Conservation (phyloP, 352 stramenopile genomes). For the Pythium dissimile region DNA sequence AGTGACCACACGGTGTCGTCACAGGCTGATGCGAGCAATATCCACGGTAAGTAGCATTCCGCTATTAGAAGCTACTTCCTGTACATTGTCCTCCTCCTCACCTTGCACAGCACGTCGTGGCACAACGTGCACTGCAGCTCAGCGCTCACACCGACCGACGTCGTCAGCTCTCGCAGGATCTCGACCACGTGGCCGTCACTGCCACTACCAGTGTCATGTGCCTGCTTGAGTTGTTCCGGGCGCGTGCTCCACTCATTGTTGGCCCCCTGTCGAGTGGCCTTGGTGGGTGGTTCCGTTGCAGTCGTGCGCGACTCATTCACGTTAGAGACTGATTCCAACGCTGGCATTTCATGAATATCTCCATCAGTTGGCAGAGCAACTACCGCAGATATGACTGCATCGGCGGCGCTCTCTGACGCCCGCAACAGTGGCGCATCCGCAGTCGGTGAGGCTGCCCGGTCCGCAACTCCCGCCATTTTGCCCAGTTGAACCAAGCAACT, state of each 20-base stretch:
- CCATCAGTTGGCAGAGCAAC: background rate
- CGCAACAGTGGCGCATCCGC: background rate
- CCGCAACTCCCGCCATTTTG: background rate
- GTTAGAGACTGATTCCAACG: too few species aligned
- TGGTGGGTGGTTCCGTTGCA: too few species aligned
- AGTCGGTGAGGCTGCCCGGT: background rate
- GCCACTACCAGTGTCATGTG: background rate
- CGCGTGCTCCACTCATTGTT: too few species aligned
- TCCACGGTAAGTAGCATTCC: background rate
- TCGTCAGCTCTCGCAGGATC: conserved; percentile 14
- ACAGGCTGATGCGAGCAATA: conserved; percentile 11
- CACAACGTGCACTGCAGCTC: conserved; percentile 30
- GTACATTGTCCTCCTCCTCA: background rate
- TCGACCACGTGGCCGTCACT: background rate
- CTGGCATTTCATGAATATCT: background rate
- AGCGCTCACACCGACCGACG: conserved; percentile 12
- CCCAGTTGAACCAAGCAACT: background rate
- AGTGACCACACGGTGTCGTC: conserved; percentile 24
- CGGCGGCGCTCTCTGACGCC: background rate
- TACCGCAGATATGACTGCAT: background rate
- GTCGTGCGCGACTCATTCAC: too few species aligned
- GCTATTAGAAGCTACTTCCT: background rate
- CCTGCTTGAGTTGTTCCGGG: background rate
- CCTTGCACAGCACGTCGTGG: conserved; percentile 29
- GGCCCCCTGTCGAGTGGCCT: too few species aligned